phyloP scores from a whole-genome alignment of 192 early-diverging fungal genomes.

The Backusella sp. region DNA sequence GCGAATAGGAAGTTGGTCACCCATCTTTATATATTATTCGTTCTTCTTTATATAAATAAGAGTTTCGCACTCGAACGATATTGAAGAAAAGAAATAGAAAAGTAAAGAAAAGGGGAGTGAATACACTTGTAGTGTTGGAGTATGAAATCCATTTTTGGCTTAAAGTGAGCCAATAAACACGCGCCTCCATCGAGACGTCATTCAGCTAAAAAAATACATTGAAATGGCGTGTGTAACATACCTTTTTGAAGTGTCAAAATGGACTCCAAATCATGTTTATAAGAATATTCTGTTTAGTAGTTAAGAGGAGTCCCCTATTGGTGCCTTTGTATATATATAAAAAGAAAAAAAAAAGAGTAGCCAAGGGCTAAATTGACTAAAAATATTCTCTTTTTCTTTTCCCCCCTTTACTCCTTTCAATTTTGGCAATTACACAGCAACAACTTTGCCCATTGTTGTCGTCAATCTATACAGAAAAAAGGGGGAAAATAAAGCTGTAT shows the following conservation, averaged over 20 bases:
- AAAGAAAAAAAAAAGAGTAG: too few species aligned
- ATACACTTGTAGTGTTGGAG: background rate
- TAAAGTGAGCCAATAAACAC: background rate
- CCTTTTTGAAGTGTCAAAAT: background rate
- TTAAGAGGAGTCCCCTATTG: too few species aligned
- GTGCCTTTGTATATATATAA: too few species aligned
- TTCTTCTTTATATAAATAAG: background rate
- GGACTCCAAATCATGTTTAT: background rate
- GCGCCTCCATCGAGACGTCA: background rate
- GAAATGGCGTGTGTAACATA: background rate
- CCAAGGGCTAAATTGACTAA: background rate
- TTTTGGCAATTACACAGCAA: background rate
- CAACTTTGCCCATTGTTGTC: background rate
- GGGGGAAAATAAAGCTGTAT: background rate
- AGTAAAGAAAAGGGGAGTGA: background rate
- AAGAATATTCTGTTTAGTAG: background rate
- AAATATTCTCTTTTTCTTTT: background rate
- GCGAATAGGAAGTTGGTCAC: constrained; percentile 84
- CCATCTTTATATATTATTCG: constrained; percentile 46
- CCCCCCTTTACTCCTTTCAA: background rate
- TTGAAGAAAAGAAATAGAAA: background rate
- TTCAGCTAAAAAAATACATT: background rate
- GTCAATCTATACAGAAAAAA: background rate
- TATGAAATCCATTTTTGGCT: background rate
- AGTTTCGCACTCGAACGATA: background rate